phyloP scores from a whole-genome alignment of 2,329 filamentous ascomycete genomes.

The Colletotrichum scovillei region DNA sequence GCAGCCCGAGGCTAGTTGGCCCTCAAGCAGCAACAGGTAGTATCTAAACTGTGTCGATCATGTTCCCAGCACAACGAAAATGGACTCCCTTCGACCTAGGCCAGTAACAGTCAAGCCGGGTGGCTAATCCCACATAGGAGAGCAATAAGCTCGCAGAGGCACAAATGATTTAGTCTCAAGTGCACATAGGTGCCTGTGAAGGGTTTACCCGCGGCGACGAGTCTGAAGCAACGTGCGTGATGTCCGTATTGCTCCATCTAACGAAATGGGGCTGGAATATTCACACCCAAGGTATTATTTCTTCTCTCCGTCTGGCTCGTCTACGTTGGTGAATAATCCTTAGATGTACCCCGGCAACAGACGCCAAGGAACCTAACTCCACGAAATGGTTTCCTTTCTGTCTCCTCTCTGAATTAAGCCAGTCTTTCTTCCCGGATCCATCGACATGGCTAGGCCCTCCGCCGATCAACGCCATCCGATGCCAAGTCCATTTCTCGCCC shows the following conservation, averaged over 20 bases:
- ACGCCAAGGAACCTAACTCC: not conserved
- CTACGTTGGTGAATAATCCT: not conserved
- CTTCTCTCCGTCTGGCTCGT: conserved; percentile 11
- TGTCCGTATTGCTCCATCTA: too few species aligned
- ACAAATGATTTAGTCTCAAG: not conserved
- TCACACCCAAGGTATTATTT: conserved; percentile 4
- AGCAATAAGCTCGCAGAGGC: not conserved
- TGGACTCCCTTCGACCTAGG: not conserved
- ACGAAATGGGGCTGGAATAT: too few species aligned
- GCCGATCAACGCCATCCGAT: not conserved
- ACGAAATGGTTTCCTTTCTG: not conserved
- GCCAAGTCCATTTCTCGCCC: conserved; percentile 8
- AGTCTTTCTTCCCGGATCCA: not conserved
- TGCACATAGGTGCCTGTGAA: too few species aligned
- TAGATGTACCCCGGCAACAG: not conserved
- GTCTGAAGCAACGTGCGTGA: too few species aligned
- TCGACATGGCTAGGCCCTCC: not conserved
- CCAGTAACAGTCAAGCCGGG: conserved; percentile 2
- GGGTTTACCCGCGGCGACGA: too few species aligned
- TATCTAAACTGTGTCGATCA: too few species aligned
- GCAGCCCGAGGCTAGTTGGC: too few species aligned
- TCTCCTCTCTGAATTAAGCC: not conserved
- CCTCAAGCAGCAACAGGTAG: too few species aligned
- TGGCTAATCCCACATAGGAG: conserved; percentile 1
- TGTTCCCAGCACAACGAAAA: not conserved